Evolutionary conservation across 2,329 filamentous ascomycete species (phyloP).

Genomic region (Delphinella strobiligena): DNA sequence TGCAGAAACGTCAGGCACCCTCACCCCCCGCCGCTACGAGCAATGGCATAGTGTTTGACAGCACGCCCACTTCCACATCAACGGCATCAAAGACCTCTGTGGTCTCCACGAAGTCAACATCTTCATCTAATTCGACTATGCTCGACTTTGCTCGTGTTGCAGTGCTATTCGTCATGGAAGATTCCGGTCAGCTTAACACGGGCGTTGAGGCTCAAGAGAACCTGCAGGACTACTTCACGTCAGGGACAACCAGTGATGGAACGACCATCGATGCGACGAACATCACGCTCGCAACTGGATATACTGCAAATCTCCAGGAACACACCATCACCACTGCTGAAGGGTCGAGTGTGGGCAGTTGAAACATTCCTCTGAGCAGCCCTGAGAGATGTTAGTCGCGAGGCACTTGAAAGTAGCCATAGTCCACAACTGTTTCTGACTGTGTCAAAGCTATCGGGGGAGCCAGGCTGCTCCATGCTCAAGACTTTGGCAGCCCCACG

Average conservation of each 20-base stretch:
- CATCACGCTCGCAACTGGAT: slow-evolving; percentile 18
- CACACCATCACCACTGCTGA: slow-evolving; percentile 12
- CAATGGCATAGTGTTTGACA: slow-evolving; percentile 20
- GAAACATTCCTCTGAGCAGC: background rate
- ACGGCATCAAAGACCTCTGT: slow-evolving; percentile 13
- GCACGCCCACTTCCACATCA: slow-evolving; percentile 11
- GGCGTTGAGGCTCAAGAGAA: slow-evolving; percentile 32
- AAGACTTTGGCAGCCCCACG: no score
- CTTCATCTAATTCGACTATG: slow-evolving; percentile 15
- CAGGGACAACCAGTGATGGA: slow-evolving; percentile 11
- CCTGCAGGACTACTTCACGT: slow-evolving; percentile 24
- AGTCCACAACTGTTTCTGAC: no score
- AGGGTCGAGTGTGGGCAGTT: slow-evolving; percentile 16
- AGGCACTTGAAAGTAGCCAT: no score
- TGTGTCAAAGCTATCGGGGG: no score
- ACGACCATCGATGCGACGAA: slow-evolving; percentile 12
- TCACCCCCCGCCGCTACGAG: slow-evolving; percentile 18
- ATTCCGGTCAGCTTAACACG: slow-evolving; percentile 24
- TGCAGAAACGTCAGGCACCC: background rate
- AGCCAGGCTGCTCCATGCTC: no score
- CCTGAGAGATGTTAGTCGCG: no score
- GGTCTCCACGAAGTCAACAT: slow-evolving; percentile 9
- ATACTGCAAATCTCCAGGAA: slow-evolving; percentile 13
- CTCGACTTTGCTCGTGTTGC: slow-evolving; percentile 34
- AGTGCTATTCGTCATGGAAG: slow-evolving; percentile 34